Base-by-base conservation (phyloP, 139 green algal genomes). In the Ulvella scutata region DNA sequence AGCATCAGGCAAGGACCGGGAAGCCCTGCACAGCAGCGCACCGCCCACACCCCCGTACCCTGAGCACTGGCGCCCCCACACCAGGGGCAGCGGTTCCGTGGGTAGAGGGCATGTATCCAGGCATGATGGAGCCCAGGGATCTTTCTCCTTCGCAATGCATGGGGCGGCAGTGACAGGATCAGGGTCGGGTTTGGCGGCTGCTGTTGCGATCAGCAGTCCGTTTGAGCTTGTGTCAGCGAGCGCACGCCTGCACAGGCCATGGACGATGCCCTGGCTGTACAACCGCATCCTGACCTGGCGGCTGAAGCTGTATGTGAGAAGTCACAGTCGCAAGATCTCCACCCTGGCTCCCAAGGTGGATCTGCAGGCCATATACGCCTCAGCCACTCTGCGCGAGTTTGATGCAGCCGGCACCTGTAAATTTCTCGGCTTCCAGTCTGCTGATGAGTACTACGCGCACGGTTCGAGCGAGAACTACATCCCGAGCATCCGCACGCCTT, bases 371-470 rank as follows among this genome's bases (percentile, higher is more conserved):
- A 77, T 80, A n/a, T 51, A 80, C 60, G 23, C 6, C 3, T 36
- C 39, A 3, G 74, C 40, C 62, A 85, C 80, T 0, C 43, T 87
- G 36, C 34, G 38, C 23, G 79, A 84, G 29, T 77, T 88, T 2
- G 83, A 85, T 75, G 76, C 84, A 9, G 44, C 33, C 17, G 82
- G 76, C 2, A 60, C 83, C 33, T 75, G 72, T 2, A 43, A 75
- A 28, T 61, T 75, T 9, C 67, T 79, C 34, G 83, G 78, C 34
- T 87, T 81, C 61, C 20, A 72, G 4, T 74, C 44, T 40, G 75
- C 60, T 23, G 72, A 79, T 34, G 62, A 83, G 62, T 90, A 90
- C 82, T 86, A 87, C 62, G 67, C 79, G n/a, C 62, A 76, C 28
- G 79, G 76, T 6, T 83, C 76, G 20, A 79, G 39, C 23, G 75